Evolutionary conservation across 2,329 filamentous ascomycete genomes (phyloP).

Genomic region (Chaetomium olivaceum): DNA sequence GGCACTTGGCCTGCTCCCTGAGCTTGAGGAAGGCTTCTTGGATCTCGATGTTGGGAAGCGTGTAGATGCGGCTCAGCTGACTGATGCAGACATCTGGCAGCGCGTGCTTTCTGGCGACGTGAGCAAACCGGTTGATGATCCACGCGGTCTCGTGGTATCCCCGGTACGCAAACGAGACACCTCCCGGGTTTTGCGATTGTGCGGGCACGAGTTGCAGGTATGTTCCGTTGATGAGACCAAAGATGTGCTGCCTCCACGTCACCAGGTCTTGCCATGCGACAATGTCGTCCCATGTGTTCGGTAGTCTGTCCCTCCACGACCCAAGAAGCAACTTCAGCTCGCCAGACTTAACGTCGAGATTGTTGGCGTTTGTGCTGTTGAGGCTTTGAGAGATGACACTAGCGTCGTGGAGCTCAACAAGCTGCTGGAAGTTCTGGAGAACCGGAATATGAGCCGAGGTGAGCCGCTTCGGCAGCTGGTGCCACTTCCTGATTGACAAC

Average conservation of each 20-base stretch:
- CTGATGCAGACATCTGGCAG: slow-evolving; percentile 96
- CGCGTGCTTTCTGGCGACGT: slow-evolving; percentile 95
- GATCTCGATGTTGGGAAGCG: slow-evolving; percentile 97
- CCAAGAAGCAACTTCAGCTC: slow-evolving; percentile 92
- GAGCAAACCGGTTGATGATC: slow-evolving; percentile 99
- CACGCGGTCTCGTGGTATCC: slow-evolving; percentile 98
- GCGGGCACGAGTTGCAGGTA: slow-evolving; percentile 84
- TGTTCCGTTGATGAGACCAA: slow-evolving; percentile 91
- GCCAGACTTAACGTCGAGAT: slow-evolving; percentile 90
- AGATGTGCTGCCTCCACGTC: slow-evolving; percentile 99
- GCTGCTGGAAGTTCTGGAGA: slow-evolving; percentile 94
- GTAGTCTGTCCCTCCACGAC: slow-evolving; percentile 91
- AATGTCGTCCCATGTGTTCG: slow-evolving; percentile 99
- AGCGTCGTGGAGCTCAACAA: slow-evolving; percentile 96
- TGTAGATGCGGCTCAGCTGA: slow-evolving; percentile 97
- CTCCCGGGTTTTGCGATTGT: slow-evolving; percentile 77
- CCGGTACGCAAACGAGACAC: slow-evolving; percentile 92
- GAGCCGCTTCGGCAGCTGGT: slow-evolving; percentile 90
- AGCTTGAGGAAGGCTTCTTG: slow-evolving; percentile 98
- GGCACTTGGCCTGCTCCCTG: slow-evolving; percentile 97
- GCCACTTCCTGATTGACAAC: slow-evolving; percentile 96
- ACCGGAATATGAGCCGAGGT: slow-evolving; percentile 95
- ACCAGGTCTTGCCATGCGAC: slow-evolving; percentile 99
- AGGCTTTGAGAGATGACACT: slow-evolving; percentile 95
- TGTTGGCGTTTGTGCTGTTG: slow-evolving; percentile 76